Base-by-base conservation (phyloP, 345 rosid species). In the Hypericum perforatum region DNA sequence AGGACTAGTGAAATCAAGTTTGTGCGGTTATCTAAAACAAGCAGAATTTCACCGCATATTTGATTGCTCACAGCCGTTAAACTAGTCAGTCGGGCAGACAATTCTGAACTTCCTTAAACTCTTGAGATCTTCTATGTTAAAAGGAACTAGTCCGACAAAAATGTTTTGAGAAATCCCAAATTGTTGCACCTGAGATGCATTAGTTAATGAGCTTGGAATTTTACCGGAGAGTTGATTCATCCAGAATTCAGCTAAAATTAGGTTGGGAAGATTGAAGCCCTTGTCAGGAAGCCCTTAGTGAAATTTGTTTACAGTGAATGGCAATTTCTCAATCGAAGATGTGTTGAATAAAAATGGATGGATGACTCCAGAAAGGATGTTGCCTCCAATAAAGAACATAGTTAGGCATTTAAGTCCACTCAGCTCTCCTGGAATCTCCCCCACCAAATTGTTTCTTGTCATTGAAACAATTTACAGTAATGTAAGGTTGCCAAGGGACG, bases 251-350 rank as follows among this genome's bases (percentile, higher is more conserved):
- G 4, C 32, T 22, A 22, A 22, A 1, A 22, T 4, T 2, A 59
- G 51, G 37, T 32, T 39, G 5, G 69, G 69, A 39, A 59, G 66
- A 10, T 43, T 36, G 29, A 43, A 16, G 12, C 58, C 63, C 7
- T 65, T 41, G 40, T 43, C n/a, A 16, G 42, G 70, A 13, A 72
- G 61, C 9, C n/a, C 49, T 11, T 72, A 66, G 13, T 65, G 41
- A 0, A 74, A 41, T n/a, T 52, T 62, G 37, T 68, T 72, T 7
- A 1, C 5, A 3, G 63, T 7, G 36, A 64, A 8, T 6, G 52
- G 15, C 0, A 67, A 0, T 14, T 36, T 2, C 0, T 4, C 6
- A 7, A 63, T 32, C 1, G 60, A 46, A 13, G 69, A 71, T 0
- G 62, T 32, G 22, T 71, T 71, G 47, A 7, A 56, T 0, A 66